phyloP scores from a whole-genome alignment of 768 basidiomycete species.

The Candolleomyces efflorescens region DNA sequence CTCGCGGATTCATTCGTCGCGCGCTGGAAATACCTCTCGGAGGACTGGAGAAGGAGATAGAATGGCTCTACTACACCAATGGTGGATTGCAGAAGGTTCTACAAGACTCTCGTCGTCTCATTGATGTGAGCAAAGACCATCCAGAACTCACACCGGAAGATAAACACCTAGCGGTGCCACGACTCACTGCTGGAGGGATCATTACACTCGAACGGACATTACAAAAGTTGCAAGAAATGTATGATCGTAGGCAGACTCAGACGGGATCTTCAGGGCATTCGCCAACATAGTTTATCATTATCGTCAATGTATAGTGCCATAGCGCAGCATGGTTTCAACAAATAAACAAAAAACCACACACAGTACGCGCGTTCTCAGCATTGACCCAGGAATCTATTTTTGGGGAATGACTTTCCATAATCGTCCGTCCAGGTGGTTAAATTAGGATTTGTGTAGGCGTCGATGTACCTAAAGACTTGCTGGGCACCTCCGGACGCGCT shows the following conservation, averaged over 20 bases:
- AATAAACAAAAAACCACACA: too few species aligned
- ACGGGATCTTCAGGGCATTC: neutral
- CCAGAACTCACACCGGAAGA: conserved; percentile 26
- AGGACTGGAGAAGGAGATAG: conserved; percentile 68
- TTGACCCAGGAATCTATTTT: conserved; percentile 54
- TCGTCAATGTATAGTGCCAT: too few species aligned
- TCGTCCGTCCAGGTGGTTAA: conserved; percentile 70
- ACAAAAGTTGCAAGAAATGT: conserved; percentile 52
- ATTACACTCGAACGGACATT: conserved; percentile 76
- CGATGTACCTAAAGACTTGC: conserved; percentile 35
- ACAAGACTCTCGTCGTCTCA: conserved; percentile 52
- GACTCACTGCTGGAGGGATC: conserved; percentile 73
- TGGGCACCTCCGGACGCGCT: neutral
- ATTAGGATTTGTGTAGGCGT: conserved; percentile 82
- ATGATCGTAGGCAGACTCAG: conserved; percentile 12
- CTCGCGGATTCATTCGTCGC: conserved; percentile 84
- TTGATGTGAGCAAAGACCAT: conserved; percentile 58
- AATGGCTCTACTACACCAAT: conserved; percentile 64
- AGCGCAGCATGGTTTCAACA: too few species aligned
- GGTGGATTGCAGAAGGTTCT: conserved; percentile 69
- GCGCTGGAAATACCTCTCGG: conserved; percentile 78
- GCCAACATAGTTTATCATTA: neutral
- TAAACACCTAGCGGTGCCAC: conserved; percentile 57
- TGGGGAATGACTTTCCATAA: conserved; percentile 65
- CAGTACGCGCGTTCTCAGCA: conserved; percentile 36